Base-by-base conservation (phyloP, 164 flowering plant genomes). In the Echeveria elegans region DNA sequence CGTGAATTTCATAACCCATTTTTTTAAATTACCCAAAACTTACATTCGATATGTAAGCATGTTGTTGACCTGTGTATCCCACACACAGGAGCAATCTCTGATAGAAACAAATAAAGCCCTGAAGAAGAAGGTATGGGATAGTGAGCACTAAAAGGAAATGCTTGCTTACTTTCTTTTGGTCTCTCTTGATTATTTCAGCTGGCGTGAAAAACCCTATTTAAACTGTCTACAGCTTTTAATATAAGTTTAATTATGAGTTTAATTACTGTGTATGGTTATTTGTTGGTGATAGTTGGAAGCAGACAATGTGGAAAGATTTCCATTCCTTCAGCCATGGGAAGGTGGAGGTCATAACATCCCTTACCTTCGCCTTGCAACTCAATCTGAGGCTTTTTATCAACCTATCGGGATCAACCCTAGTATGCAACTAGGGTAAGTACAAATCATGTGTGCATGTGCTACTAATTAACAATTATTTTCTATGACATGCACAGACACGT, bases 81-180 rank as follows among this genome's bases (percentile, higher is more conserved):
- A n/a, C n/a, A 36, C 36, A 36, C 64, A 68, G 70, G 70, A 58
- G 64, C 70, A 68, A 68, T 32, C 30, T 28, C 63, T 68, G 29
- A 32, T 58, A 19, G 70, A 68, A 36, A 52, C 64, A 4, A 68
- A 68, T 6, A 58, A 26, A 56, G 64, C 14, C 64, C 30, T 58
- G 43, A 56, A 34, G 63, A 23, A 24, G 23, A 68, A 68, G 70
- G 70, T 68, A 56, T 62, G 26, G 5, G 24, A 0, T 30, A 58
- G 32, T 58, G 23, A 0, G 16, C 16, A 0, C 31, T 1, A 8
- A 14, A 11, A 29, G 34, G n/a, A n/a, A 29, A 9, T 60, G 34
- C 40, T n/a, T 63, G 65, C 41, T 18, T 60, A 29, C 45, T 40
- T 40, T 5, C 1, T 40, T 5, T 14, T 40, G 1, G 6, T 40